A percentile compares a stretch with the other conserved stretches of the same genome.
Conservation (phyloP, 1,284 basidiomycete genomes). For the Apiotrichum sp. region DNA sequence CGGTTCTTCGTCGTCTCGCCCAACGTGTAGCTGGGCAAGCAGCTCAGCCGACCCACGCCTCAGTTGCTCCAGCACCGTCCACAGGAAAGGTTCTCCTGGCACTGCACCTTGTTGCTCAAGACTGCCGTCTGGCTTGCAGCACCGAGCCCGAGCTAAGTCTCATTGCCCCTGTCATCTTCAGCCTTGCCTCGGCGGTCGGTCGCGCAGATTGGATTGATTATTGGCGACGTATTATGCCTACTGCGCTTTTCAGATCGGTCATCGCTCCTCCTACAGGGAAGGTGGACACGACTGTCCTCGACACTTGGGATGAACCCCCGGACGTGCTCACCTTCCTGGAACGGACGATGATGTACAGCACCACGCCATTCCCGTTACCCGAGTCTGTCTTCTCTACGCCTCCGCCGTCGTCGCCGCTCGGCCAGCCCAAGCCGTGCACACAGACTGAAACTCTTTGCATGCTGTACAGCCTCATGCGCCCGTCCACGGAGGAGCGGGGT, state of each 20-base stretch:
- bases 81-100: slow-evolving; percentile 52
- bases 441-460: slow-evolving; percentile 21
- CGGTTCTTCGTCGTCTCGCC: slow-evolving; percentile 51
- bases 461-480: slow-evolving; percentile 36
- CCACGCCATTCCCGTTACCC: slow-evolving; percentile 30
- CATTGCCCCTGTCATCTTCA: slow-evolving; percentile 61
- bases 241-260: slow-evolving; percentile 30
- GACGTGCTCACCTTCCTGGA: slow-evolving; percentile 46
- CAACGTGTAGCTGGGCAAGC: too few species aligned
- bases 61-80: neutral
- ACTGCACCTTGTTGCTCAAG: slow-evolving; percentile 69
- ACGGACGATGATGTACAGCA: slow-evolving; percentile 16
- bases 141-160: slow-evolving; percentile 55
- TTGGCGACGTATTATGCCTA: slow-evolving; percentile 70
- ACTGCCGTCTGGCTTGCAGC: slow-evolving; percentile 37
- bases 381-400: slow-evolving; percentile 20
- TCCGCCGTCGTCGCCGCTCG: slow-evolving; percentile 50
- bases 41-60: neutral
- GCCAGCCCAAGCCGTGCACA: slow-evolving; percentile 15
- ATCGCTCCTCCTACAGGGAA: neutral
- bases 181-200: slow-evolving; percentile 57
- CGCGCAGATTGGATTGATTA: slow-evolving; percentile 81
- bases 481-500: slow-evolving; percentile 33
- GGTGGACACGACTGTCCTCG: slow-evolving; percentile 26
- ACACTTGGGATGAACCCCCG: slow-evolving; percentile 37